Percentiles rank a stretch among this genome's conserved stretches.
Evolutionary conservation across 2,329 filamentous ascomycete species (phyloP).

Genomic region (Hawksworthiomyces lignivorus): DNA sequence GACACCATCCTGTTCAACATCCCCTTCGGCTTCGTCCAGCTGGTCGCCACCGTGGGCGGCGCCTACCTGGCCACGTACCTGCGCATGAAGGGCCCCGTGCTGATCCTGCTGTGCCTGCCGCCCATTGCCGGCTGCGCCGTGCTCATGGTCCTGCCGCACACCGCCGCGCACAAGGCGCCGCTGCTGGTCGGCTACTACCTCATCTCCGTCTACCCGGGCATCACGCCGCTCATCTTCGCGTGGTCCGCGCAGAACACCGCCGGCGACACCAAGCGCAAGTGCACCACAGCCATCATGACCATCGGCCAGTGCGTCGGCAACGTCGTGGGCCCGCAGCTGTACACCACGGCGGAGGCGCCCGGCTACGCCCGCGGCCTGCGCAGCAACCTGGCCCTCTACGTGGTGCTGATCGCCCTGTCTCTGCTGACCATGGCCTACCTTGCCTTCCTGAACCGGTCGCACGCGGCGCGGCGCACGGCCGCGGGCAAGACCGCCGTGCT

Average conservation of each 20-base stretch:
- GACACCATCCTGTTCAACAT: conserved; percentile 47
- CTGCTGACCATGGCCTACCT: conserved; percentile 5
- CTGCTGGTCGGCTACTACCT: conserved; percentile 19
- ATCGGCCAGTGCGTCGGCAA: conserved; percentile 60
- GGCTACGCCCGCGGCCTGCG: conserved; percentile 48
- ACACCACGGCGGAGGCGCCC: conserved; percentile 51
- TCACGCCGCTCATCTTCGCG: conserved; percentile 50
- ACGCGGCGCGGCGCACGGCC: conserved; percentile 11
- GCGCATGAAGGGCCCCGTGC: conserved; percentile 47
- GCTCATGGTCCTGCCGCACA: conserved; percentile 19
- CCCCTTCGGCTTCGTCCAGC: conserved; percentile 47
- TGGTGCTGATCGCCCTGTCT: conserved; percentile 20
- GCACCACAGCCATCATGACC: conserved; percentile 58
- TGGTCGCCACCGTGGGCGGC: conserved; percentile 47
- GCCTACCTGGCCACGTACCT: conserved; percentile 47
- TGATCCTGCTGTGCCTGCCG: conserved; percentile 19
- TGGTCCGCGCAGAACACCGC: conserved; percentile 58
- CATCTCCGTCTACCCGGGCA: conserved; percentile 17
- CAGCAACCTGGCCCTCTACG: conserved; percentile 53
- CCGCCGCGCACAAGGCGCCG: conserved; percentile 19
- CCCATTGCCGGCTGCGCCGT: conserved; percentile 21
- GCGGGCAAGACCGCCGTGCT: conserved; percentile 14
- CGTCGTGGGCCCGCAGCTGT: conserved; percentile 52
- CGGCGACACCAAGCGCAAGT: conserved; percentile 63
- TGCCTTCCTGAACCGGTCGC: conserved; percentile 8